Evolutionary conservation across 2,329 filamentous ascomycete species (phyloP).

Genomic region (Aspergillus quadricinctus): DNA sequence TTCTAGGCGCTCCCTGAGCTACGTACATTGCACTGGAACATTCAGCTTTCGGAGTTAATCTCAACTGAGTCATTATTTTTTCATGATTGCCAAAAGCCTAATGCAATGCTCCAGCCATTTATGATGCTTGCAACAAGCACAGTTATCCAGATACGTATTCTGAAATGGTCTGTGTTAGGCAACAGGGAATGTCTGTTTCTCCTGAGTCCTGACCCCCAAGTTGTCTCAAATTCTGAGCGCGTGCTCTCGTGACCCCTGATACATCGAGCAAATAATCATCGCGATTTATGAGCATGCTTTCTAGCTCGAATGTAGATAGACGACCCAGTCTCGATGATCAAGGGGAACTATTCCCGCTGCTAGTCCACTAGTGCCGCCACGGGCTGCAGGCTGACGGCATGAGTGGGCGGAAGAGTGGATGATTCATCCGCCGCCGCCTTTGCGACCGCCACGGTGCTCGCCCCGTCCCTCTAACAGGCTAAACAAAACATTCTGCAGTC

Average conservation of each 20-base stretch:
- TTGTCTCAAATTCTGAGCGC: not conserved
- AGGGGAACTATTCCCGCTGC: not conserved
- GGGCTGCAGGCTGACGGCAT: slow-evolving; percentile 12
- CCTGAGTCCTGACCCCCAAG: not conserved
- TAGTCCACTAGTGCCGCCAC: slow-evolving; percentile 5
- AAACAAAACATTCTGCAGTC: not conserved
- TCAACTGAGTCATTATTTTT: not conserved
- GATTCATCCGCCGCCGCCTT: slow-evolving; percentile 9
- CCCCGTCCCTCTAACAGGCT: slow-evolving; percentile 13
- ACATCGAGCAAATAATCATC: not conserved
- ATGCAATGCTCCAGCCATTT: not conserved
- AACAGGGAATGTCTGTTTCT: not conserved
- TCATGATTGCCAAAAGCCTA: not conserved
- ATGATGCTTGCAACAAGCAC: not conserved
- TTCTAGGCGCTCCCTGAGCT: slow-evolving; percentile 39
- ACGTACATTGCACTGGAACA: not conserved
- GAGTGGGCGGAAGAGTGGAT: slow-evolving; percentile 12
- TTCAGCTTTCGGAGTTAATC: not conserved
- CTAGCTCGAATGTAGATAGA: not conserved
- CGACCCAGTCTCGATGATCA: not conserved
- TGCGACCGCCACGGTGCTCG: slow-evolving; percentile 14
- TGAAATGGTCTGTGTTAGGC: not conserved
- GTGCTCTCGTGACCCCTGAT: not conserved
- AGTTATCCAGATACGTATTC: not conserved
- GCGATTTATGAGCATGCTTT: not conserved